Evolutionary conservation across 257 asterid species (phyloP).

Genomic region (Linaria vulgaris): DNA sequence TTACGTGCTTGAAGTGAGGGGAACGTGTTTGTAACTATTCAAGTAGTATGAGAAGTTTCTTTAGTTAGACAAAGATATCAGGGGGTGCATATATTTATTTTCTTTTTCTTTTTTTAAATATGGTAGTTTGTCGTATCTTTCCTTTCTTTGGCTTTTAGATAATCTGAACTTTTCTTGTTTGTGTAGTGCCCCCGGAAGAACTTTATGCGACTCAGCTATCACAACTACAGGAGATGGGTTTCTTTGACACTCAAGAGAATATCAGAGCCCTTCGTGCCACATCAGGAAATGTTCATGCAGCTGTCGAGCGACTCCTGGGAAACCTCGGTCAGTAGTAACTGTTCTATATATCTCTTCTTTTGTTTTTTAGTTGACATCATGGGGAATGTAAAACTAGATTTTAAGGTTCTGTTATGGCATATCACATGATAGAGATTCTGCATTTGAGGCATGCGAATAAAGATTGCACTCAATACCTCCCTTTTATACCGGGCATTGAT

Average conservation of each 20-base stretch:
- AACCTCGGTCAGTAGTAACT: constrained; percentile 40
- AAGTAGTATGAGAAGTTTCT: no score
- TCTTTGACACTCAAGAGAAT: constrained; percentile 51
- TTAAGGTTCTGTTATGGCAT: constrained; percentile 29
- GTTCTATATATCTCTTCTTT: not conserved
- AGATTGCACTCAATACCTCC: constrained; percentile 10
- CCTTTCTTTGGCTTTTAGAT: not conserved
- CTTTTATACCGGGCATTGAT: no score
- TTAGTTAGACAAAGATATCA: no score
- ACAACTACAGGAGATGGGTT: constrained; percentile 72
- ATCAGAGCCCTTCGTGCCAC: constrained; percentile 59
- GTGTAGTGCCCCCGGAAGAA: constrained; percentile 56
- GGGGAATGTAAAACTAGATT: constrained; percentile 32
- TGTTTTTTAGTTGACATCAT: not conserved
- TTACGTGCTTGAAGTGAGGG: no score
- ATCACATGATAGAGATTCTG: constrained; percentile 24
- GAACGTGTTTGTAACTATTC: no score
- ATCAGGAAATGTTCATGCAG: constrained; percentile 58
- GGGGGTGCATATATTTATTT: no score
- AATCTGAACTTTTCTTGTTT: constrained; percentile 12
- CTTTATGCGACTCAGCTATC: constrained; percentile 57
- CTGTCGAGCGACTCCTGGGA: constrained; percentile 61
- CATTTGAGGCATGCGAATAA: constrained; percentile 36
- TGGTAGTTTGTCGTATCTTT: not conserved
- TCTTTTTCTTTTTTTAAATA: not conserved